Evolutionary conservation across 2,329 filamentous ascomycete genomes (phyloP).

Genomic region (Penicillium italicum): DNA sequence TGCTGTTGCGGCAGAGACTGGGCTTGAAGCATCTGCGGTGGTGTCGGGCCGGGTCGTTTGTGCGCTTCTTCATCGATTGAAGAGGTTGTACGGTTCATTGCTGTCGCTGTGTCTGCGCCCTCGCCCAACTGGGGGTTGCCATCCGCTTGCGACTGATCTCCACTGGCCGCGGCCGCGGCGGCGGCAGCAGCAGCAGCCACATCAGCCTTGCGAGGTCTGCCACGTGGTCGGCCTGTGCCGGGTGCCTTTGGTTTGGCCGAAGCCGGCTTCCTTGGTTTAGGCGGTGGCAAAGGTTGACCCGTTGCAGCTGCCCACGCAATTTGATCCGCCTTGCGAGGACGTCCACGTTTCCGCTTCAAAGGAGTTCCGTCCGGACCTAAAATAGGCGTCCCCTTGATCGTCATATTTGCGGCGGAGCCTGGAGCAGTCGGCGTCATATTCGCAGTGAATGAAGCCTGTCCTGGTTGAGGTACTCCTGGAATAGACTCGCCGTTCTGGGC

Average conservation of each 20-base stretch:
- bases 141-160: conserved; percentile 15
- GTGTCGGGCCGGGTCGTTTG: conserved; percentile 19
- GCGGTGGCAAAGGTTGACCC: conserved; percentile 18
- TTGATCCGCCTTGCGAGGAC: conserved; percentile 30
- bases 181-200: conserved; percentile 28
- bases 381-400: conserved; percentile 12
- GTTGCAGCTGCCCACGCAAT: conserved; percentile 22
- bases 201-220: conserved; percentile 35
- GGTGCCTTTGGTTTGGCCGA: conserved; percentile 21
- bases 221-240: conserved; percentile 33
- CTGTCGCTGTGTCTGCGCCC: conserved; percentile 5
- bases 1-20: conserved; percentile 13
- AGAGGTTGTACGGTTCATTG: conserved; percentile 10
- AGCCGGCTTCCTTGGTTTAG: conserved; percentile 8
- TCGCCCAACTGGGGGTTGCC: conserved; percentile 9
- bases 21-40: conserved; percentile 18
- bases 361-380: conserved; percentile 25
- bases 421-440: conserved; percentile 20
- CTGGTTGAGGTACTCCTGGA: conserved; percentile 12
- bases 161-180: conserved; percentile 23
- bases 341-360: conserved; percentile 31
- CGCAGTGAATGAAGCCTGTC: conserved; percentile 21
- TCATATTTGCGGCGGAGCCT: conserved; percentile 6
- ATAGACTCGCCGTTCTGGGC: conserved; percentile 15
- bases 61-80: conserved; percentile 14